Base-by-base conservation (phyloP, 2,329 filamentous ascomycete species). In the Ophiostoma populinum region DNA sequence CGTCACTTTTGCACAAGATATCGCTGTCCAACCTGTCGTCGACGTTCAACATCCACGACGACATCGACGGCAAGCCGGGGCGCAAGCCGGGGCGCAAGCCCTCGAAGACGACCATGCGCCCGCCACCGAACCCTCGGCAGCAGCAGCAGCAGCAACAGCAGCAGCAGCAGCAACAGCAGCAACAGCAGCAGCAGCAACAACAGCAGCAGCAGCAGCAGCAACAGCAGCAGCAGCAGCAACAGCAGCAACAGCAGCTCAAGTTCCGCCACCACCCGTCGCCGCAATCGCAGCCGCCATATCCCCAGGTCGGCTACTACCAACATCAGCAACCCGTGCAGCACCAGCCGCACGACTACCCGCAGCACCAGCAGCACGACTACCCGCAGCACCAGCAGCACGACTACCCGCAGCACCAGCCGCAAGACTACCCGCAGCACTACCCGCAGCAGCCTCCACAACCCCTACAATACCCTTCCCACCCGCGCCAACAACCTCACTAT, bases 391-490 rank as follows among this genome's bases (percentile, higher is more conserved):
- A 30, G 18, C 32, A 30, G 9, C 18, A 27, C 17, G 3, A 32
- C 13, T 24, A 27, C 17, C 28, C 24, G 27, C 13, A 7, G 22
- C 11, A 12, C 37, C 27, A 25, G 24, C 30, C 9, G 26, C 24
- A 33, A 18, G n/a, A 26, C n/a, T n/a, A n/a, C n/a, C n/a, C n/a
- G n/a, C 30, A 11, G n/a, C 32, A 7, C 5, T 17, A 4, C 11
- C 22, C 9, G 12, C 35, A 12, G 7, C 21, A 8, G 11, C 26
- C 21, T 16, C 20, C 21, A 8, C 15, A 18, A 15, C 13, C 19
- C 10, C n/a, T 9, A n/a, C 32, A 33, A 25, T 34, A 34, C 31
- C 19, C 13, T 15, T 34, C 17, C 31, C 36, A 13, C 24, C 31
- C n/a, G 31, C 36, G 1, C 31, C 24, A 17, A n/a, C 31, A 7